Evolutionary conservation across 805 yeast genomes (phyloP), one percentile per base, ranked within the genome.

Genomic region (Starmerella floris): DNA sequence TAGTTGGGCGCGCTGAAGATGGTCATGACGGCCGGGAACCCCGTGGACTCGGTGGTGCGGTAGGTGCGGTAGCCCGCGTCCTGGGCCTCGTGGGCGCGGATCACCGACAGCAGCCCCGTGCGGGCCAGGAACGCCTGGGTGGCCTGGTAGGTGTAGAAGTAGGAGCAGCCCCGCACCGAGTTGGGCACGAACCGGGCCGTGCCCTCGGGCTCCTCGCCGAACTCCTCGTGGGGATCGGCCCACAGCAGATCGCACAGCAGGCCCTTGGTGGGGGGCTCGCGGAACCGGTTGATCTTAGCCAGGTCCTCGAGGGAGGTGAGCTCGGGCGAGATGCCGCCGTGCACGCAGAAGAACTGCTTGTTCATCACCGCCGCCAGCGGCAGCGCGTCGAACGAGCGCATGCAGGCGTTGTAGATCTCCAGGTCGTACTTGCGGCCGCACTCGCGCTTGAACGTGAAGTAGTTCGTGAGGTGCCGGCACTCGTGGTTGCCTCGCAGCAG

Each of bases 61-160:
- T 88, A 88, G 83, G 91, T 91, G 58, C 95, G 68, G 62, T 87
- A 88, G 30, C 98, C 98, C 9, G 91, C 87, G 61, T 88, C 96
- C 62, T 88, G 98, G 1, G 96, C 96, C 63, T 88, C 96, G 61
- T 88, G 98, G 1, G 96, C 97, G 45, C 98, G 70, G 36, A 88
- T 83, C 28, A 88, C 74, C n/a, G 85, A 79, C 26, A 88, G 65
- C 30, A 88, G 64, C 20, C 83, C 80, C 32, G 84, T 88, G 40
- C 76, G 68, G 51, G 80, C 79, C 53, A 88, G 66, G 54, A 88
- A 88, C 35, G 73, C 73, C 54, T 91, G 79, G 2, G 79, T 73
- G 0, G 96, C 95, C 37, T 70, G 72, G 60, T 80, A 91, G 0
- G 95, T 77, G 60, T 74, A 88, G 42, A 88, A 83, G 60, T 77